Conservation (phyloP, 768 basidiomycete species). For the Antrodiella citrinella region DNA sequence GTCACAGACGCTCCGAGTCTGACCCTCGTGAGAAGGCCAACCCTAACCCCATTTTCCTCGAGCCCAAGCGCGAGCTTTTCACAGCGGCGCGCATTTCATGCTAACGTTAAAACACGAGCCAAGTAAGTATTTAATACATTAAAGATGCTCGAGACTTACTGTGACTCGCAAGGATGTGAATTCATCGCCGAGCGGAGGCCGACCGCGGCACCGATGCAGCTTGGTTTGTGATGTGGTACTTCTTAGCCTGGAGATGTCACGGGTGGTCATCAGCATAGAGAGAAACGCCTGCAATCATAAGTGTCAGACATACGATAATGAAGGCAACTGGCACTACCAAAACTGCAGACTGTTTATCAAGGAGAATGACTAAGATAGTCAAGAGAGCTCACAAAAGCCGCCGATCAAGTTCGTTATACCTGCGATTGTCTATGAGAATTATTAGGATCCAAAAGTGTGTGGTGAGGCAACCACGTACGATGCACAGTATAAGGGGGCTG, state of each 20-base stretch:
- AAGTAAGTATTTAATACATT: too few relatives aligned
- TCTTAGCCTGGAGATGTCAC: constrained; percentile 36
- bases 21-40: too few relatives aligned
- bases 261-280: background rate
- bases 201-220: constrained; percentile 49
- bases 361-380: background rate
- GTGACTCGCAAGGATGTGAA: too few relatives aligned
- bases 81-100: too few relatives aligned
- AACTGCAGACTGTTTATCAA: constrained; percentile 14
- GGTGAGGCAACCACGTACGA: constrained; percentile 33
- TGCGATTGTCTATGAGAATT: constrained; percentile 35
- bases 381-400: constrained; percentile 28
- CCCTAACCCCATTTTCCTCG: too few relatives aligned
- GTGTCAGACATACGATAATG: constrained; percentile 44
- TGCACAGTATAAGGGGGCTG: constrained; percentile 48
- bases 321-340: constrained; percentile 56
- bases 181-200: too few relatives aligned
- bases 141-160: too few relatives aligned
- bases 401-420: constrained; percentile 21
- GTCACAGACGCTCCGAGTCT: too few relatives aligned
- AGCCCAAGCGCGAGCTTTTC: too few relatives aligned
- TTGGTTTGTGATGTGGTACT: constrained; percentile 49
- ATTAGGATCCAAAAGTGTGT: background rate
- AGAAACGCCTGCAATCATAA: background rate
- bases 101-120: too few relatives aligned